Conservation (phyloP, 2,329 filamentous ascomycete genomes). For the Mycogone perniciosa region DNA sequence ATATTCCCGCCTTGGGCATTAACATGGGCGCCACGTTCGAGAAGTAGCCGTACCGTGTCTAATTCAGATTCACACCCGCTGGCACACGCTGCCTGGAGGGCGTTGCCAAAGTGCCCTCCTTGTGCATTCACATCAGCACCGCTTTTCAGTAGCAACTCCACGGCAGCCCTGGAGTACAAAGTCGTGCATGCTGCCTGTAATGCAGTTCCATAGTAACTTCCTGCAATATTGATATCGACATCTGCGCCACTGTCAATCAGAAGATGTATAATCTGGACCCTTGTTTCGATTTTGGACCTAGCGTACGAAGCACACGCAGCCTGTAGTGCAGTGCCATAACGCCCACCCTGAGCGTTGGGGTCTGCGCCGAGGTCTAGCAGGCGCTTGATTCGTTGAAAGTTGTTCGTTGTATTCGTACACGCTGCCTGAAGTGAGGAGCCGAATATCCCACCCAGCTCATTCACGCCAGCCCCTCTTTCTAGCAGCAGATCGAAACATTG, state of each 20-base stretch:
- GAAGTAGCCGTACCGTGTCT: constrained; percentile 1
- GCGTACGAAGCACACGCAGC: not conserved
- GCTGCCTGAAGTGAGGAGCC: not conserved
- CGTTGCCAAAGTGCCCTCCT: not conserved
- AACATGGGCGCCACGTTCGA: constrained; percentile 1
- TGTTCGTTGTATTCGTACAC: not conserved
- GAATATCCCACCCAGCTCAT: not conserved
- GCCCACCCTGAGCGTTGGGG: not conserved
- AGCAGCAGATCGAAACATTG: not conserved
- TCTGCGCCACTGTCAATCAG: not conserved
- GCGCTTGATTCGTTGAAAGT: not conserved
- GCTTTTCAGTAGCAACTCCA: not conserved
- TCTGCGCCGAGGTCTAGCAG: not conserved
- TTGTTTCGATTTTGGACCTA: not conserved
- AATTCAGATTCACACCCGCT: not conserved
- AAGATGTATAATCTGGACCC: not conserved
- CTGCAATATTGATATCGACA: not conserved
- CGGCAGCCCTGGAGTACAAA: not conserved
- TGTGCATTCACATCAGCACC: not conserved
- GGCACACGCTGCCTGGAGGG: not conserved
- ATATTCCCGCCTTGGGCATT: not conserved
- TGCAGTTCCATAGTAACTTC: not conserved
- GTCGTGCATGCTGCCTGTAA: not conserved
- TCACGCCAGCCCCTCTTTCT: not conserved
- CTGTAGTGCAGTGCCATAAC: not conserved